These are phyloP conservation scores for Pleoardoris graminearum DNA, from an alignment of 2,329 filamentous ascomycete genomes.

Conservation along the genomic window DNA sequence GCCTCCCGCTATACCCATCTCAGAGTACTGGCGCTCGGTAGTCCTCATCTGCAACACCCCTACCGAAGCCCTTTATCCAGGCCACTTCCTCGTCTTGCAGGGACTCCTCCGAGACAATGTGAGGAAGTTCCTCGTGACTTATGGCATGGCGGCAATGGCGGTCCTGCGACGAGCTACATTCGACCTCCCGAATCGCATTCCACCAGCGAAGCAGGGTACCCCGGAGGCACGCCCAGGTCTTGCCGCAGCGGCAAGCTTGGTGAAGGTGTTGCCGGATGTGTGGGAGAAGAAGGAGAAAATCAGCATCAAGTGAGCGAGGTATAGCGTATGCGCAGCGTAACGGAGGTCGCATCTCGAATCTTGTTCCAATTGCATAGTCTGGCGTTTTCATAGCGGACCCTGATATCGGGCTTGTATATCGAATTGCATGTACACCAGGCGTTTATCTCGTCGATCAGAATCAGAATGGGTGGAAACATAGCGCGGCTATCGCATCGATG, in stretches of 20 bases:
- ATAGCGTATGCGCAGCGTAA: background rate
- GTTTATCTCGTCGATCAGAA: background rate
- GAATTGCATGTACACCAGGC: background rate
- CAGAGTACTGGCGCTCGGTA: constrained; percentile 80
- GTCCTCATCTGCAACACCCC: constrained; percentile 78
- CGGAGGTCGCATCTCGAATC: background rate
- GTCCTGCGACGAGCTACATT: constrained; percentile 71
- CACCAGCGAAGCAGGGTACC: constrained; percentile 21
- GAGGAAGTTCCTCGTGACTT: constrained; percentile 76
- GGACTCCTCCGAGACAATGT: constrained; percentile 65
- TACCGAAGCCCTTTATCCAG: constrained; percentile 51
- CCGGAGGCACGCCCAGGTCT: constrained; percentile 23
- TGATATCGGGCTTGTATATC: background rate
- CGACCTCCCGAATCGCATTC: constrained; percentile 64
- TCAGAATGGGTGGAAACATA: background rate
- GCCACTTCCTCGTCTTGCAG: constrained; percentile 56
- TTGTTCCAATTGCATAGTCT: background rate
- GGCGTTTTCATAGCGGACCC: background rate
- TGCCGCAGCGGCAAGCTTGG: constrained; percentile 32
- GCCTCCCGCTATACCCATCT: constrained; percentile 73
- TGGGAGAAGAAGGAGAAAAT: constrained; percentile 35
- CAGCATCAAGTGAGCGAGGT: constrained; percentile 17
- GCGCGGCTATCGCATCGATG: background rate
- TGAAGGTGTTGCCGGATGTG: constrained; percentile 34
- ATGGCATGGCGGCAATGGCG: constrained; percentile 74